Evolutionary conservation across 192 early-diverging fungal genomes (phyloP).

Genomic region (Rhizoclosmatium globosum): DNA sequence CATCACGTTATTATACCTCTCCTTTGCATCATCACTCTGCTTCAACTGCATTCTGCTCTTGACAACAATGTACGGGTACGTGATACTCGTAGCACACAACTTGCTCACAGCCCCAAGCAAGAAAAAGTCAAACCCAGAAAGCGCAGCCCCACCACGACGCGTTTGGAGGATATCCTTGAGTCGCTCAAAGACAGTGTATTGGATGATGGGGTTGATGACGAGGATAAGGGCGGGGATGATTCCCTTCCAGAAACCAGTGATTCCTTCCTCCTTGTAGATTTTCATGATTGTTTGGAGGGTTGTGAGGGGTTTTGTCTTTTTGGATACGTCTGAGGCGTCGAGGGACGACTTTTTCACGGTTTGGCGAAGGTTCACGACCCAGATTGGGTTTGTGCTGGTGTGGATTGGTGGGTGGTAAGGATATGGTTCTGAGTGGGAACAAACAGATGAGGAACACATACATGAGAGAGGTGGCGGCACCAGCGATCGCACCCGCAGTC

Average conservation of each 20-base stretch:
- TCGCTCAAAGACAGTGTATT: constrained; percentile 99
- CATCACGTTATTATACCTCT: constrained; percentile 80
- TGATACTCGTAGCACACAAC: constrained; percentile 91
- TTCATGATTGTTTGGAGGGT: constrained; percentile 64
- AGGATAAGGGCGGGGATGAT: constrained; percentile 94
- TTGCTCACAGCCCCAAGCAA: constrained; percentile 95
- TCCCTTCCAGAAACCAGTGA: constrained; percentile 89
- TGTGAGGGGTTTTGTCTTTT: constrained; percentile 49
- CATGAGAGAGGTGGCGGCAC: constrained; percentile 50
- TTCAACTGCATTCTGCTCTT: constrained; percentile 98
- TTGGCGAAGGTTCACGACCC: constrained; percentile 96
- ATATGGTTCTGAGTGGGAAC: too few species aligned
- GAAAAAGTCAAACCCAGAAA: constrained; percentile 92
- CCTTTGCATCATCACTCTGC: constrained; percentile 75
- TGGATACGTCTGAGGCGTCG: constrained; percentile 54
- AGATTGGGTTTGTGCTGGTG: constrained; percentile 95
- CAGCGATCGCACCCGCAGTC: constrained; percentile 92
- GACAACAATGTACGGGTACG: constrained; percentile 98
- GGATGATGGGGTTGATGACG: constrained; percentile 99
- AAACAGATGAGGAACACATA: neutral
- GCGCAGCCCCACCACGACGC: constrained; percentile 58
- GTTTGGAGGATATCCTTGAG: constrained; percentile 74
- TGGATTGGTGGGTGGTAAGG: constrained; percentile 65
- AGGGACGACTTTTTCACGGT: constrained; percentile 74
- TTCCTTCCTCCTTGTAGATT: constrained; percentile 90